Base-by-base conservation (phyloP, 2,329 filamentous ascomycete genomes). In the Nemania abortiva region DNA sequence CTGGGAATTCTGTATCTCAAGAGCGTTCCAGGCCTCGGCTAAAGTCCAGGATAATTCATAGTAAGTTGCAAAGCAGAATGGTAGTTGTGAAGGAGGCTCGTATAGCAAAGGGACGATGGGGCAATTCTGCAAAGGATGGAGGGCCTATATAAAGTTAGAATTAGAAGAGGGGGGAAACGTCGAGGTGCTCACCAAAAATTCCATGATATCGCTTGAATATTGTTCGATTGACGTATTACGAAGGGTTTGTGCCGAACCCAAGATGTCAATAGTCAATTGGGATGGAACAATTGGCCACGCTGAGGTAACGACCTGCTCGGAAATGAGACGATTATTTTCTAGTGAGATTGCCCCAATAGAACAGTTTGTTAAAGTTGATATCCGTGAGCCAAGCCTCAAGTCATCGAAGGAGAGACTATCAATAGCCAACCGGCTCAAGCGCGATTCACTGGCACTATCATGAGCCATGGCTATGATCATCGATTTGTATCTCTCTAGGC, bases 91-190 rank as follows among this genome's bases (percentile, higher is more conserved):
- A 76, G 71, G 75, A 13, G 74, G 72, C 3, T 74, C 69, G 18
- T 83, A 78, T 34, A 89, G 75, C 2, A 89, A 74, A 6, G 82
- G 80, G 2, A 86, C 78, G n/a, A 89, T 77, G 1, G 83, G 81
- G 2, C 84, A 83, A 72, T 91, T 91, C 69, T 88, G 85, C 20
- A 91, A 78, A 13, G 89, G 85, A 72, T 91, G 87, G 9, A 90
- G 77, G 2, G 89, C 85, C 82, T 90, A 80, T 42, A 15, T 11
- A 75, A 3, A 85, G 84, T 82, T 89, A 81, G 58, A 67, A 52
- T 66, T 77, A 54, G 69, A 71, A 60, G 70, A 63, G 4, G 70
- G 54, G 37, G 18, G 31, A 57, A 1, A 20, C 60, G 74, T 70
- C 69, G 42, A 66, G 74, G 27, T 66, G 80, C 83, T 80, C 73